Evolutionary conservation across 495 filamentous ascomycete genomes (phyloP).

Genomic region (Xylaria flabelliformis): DNA sequence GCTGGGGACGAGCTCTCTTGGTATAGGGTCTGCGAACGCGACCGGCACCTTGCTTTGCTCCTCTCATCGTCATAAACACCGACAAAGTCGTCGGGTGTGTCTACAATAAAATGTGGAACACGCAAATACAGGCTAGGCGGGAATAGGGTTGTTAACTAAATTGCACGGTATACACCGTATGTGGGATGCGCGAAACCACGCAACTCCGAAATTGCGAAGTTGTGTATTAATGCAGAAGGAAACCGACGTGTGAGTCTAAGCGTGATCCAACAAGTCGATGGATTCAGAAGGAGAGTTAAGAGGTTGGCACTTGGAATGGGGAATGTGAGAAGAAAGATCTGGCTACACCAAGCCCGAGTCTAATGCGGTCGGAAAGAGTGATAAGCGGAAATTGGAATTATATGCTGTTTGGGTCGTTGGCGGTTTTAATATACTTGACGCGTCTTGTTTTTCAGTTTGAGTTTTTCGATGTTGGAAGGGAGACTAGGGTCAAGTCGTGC

Average conservation of each 20-base stretch:
- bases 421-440: conserved; percentile 14
- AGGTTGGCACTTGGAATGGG: conserved; percentile 9
- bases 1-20: conserved; percentile 20
- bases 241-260: conserved; percentile 5
- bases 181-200: conserved; percentile 10
- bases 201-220: not conserved
- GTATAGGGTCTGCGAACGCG: conserved; percentile 24
- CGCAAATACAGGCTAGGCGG: conserved; percentile 8
- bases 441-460: conserved; percentile 10
- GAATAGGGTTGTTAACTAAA: conserved; percentile 4
- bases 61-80: conserved; percentile 22
- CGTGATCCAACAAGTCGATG: not conserved
- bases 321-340: conserved; percentile 3
- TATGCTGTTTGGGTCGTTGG: conserved; percentile 10
- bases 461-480: not conserved
- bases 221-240: not conserved
- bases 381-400: conserved; percentile 19
- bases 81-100: conserved; percentile 5
- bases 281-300: not conserved
- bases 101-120: conserved; percentile 20
- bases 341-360: conserved; percentile 10
- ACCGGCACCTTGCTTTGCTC: conserved; percentile 19
- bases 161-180: not conserved
- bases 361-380: conserved; percentile 16
- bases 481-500: conserved; percentile 3